Evolutionary conservation across 2,329 filamentous ascomycete genomes (phyloP).

Genomic region (Penicillium freii): DNA sequence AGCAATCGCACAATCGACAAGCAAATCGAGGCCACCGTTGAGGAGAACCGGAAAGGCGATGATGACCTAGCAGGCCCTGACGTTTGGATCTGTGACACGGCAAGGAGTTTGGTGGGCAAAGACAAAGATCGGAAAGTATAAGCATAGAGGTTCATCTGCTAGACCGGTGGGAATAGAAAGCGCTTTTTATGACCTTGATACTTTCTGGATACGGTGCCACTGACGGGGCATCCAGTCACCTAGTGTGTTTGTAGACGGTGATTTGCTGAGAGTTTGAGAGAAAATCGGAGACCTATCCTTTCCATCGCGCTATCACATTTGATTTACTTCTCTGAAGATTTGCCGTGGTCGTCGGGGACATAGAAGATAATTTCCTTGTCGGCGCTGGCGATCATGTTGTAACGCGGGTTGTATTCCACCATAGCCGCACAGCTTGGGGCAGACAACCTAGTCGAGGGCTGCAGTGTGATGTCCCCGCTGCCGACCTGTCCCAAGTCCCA

Average conservation of each 20-base stretch:
- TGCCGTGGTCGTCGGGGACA: slow-evolving; percentile 63
- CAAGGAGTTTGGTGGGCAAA: slow-evolving; percentile 66
- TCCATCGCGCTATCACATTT: not conserved
- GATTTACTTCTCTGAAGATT: slow-evolving; percentile 34
- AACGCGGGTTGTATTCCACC: slow-evolving; percentile 84
- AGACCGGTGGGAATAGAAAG: not conserved
- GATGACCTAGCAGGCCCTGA: slow-evolving; percentile 57
- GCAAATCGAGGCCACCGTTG: slow-evolving; percentile 60
- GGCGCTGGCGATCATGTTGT: slow-evolving; percentile 86
- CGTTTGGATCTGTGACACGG: slow-evolving; percentile 64
- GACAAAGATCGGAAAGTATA: slow-evolving; percentile 50
- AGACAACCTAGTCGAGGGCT: slow-evolving; percentile 41
- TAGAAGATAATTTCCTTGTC: slow-evolving; percentile 81
- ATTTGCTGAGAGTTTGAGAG: not conserved
- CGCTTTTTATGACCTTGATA: not conserved
- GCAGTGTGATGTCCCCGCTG: slow-evolving; percentile 54
- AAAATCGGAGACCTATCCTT: not conserved
- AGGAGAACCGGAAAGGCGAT: slow-evolving; percentile 49
- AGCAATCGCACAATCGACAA: slow-evolving; percentile 68
- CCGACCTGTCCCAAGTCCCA: slow-evolving; percentile 73
- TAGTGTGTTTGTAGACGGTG: not conserved
- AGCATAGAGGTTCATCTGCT: not conserved
- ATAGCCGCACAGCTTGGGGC: slow-evolving; percentile 64
- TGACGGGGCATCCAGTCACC: not conserved
- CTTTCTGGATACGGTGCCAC: not conserved